A percentile compares a stretch with the other conserved stretches of the same genome.
Conservation (phyloP, 2,329 filamentous ascomycete genomes). For the Phaeosphaeriaceae sp. region DNA sequence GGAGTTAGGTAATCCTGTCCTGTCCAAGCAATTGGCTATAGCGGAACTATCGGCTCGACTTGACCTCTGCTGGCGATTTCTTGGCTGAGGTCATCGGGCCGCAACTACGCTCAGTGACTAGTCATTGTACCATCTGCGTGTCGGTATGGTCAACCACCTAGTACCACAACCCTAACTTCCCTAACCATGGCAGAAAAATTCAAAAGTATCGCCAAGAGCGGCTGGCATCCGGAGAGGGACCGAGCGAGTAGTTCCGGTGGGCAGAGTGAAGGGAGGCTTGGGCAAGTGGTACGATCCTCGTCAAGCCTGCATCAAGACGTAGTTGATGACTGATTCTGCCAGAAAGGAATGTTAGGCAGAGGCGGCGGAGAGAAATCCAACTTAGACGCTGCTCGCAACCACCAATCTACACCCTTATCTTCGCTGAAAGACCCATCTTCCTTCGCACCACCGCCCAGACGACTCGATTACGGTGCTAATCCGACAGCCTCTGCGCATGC, state of each 20-base stretch:
- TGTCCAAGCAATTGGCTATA: too few species aligned
- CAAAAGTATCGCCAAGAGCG: constrained; percentile 53
- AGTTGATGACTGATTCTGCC: constrained; percentile 1
- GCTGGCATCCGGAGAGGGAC: constrained; percentile 54
- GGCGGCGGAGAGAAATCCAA: constrained; percentile 52
- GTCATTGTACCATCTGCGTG: background rate
- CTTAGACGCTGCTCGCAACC: constrained; percentile 49
- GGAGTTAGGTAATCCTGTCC: too few species aligned
- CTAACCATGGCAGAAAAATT: constrained; percentile 45
- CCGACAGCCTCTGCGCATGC: constrained; percentile 43
- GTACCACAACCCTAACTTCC: constrained; percentile 11
- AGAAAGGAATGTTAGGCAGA: constrained; percentile 67
- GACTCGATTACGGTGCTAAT: constrained; percentile 56
- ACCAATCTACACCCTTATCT: constrained; percentile 68
- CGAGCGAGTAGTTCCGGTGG: constrained; percentile 16
- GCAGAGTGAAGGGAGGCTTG: constrained; percentile 56
- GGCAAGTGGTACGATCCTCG: constrained; percentile 62
- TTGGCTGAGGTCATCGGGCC: constrained; percentile 10
- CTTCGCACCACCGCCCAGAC: constrained; percentile 83
- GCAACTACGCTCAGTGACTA: background rate
- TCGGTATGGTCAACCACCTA: constrained; percentile 5
- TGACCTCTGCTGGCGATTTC: background rate
- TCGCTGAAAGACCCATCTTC: constrained; percentile 75
- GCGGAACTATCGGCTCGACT: background rate
- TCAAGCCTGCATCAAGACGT: background rate